phyloP scores from a whole-genome alignment of 169 alveolate genomes.

The Plasmodium gallinaceum region DNA sequence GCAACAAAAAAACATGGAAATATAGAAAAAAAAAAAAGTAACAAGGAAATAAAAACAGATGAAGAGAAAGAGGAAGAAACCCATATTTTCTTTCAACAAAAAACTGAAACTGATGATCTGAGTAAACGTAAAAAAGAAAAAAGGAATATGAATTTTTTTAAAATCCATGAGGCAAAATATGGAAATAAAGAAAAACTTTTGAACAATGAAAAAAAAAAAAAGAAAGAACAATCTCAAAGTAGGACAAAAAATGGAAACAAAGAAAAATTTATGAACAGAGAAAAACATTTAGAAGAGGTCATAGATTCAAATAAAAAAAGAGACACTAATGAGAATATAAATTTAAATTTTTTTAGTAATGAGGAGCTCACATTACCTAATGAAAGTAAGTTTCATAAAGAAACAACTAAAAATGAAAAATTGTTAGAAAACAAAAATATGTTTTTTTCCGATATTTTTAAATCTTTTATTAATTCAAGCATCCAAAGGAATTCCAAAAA shows the following conservation, averaged over 20 bases:
- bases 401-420: not conserved
- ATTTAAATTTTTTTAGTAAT: not conserved
- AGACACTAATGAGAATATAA: not conserved
- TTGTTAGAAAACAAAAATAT: slow-evolving; percentile 20
- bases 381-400: not conserved
- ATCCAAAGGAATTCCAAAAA: not conserved
- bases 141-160: not conserved
- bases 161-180: not conserved
- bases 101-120: not conserved
- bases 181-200: not conserved
- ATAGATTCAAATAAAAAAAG: not conserved
- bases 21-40: not conserved
- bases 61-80: not conserved
- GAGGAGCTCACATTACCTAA: not conserved
- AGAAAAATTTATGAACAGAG: not conserved
- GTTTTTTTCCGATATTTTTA: slow-evolving; percentile 27
- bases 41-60: not conserved
- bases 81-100: not conserved
- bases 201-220: not conserved
- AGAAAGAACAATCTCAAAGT: not conserved
- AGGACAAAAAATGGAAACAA: slow-evolving; percentile 2
- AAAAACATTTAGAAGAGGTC: not conserved
- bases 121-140: not conserved
- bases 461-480: slow-evolving; percentile 45
- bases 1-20: slow-evolving; percentile 27